A percentile compares a stretch with the other conserved stretches of the same genome.
Evolutionary conservation across 495 filamentous ascomycete species (phyloP).

Genomic region (Xylaria curta): DNA sequence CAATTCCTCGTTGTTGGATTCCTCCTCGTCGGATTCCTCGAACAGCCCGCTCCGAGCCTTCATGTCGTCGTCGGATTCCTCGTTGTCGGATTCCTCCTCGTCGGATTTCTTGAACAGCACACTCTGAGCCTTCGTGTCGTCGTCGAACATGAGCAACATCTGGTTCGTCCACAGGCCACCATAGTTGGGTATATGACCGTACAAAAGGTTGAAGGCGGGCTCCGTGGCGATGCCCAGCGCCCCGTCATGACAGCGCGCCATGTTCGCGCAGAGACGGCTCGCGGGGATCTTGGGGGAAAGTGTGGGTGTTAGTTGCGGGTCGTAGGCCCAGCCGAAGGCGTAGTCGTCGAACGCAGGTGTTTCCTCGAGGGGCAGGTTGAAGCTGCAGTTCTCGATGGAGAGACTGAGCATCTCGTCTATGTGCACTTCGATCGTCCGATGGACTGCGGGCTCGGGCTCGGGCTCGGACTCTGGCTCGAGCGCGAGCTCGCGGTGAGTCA

Average conservation of each 20-base stretch:
- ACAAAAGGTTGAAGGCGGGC: constrained; percentile 1
- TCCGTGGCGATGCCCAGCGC: background rate
- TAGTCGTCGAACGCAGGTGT: constrained; percentile 9
- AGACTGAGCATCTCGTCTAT: constrained; percentile 33
- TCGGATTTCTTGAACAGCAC: too few species aligned
- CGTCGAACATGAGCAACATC: constrained; percentile 35
- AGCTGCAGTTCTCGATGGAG: constrained; percentile 41
- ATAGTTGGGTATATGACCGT: constrained; percentile 11
- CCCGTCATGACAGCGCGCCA: constrained; percentile 6
- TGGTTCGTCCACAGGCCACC: background rate
- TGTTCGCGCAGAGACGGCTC: constrained; percentile 26
- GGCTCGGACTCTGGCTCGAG: too few species aligned
- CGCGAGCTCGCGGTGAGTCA: background rate
- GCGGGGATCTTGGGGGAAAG: constrained; percentile 25
- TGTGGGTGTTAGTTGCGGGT: constrained; percentile 33
- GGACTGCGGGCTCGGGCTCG: constrained; percentile 26
- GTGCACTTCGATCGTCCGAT: constrained; percentile 27
- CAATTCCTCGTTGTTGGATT: too few species aligned
- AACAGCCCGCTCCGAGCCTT: too few species aligned
- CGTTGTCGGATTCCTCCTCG: too few species aligned
- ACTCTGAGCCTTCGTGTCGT: constrained; percentile 21
- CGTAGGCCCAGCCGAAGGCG: constrained; percentile 34
- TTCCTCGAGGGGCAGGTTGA: constrained; percentile 39
- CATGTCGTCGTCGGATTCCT: too few species aligned
- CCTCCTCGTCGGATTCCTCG: too few species aligned